Base-by-base conservation (phyloP, 805 yeast species). In the Lachancea thermotolerans region DNA sequence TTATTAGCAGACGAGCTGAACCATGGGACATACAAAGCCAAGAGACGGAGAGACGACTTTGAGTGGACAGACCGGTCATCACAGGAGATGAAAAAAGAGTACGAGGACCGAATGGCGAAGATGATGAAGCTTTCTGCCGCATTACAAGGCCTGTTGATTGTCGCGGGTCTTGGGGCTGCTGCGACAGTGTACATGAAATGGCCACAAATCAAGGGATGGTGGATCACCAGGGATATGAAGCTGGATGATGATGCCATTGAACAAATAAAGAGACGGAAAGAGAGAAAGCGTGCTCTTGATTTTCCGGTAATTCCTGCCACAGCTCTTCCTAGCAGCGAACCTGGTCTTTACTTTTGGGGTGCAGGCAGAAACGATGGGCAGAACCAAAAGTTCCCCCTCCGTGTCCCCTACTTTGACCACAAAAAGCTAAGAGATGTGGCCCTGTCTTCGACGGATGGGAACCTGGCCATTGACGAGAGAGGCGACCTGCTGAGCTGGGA, bases 401-500 rank as follows among this genome's bases (percentile, higher is more conserved):
- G 95, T 55, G 63, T 84, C 5, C 66, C 71, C 1, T 74, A 71
- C 51, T 88, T 91, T 54, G 87, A 88, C 57, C 74, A 75, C 34
- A 72, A 73, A 65, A 55, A 69, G 12, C 62, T 87, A 28, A 70
- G 73, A 39, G 82, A 79, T 56, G 77, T 90, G 4, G 67, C 71
- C 16, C 57, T 87, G 2, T 68, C 72, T 18, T 60, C 52, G 3
- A 12, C 17, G 7, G 17, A 35, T 17, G 41, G 40, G 16, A 80
- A 75, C 27, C 65, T 73, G 4, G 88, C 88, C 0, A 75, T 87
- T 14, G 77, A 81, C 49, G 71, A 72, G 1, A 75, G 74, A 12
- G 98, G 97, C 15, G 76, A 83, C 55, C 70, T 88, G 29, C 79
- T 78, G 45, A 85, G 83, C 58, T 87, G 90, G 85, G 79, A 27